Evolutionary conservation across 225 moss, liverwort and hornwort genomes (phyloP).

Genomic region (Pseudisothecium myosuroides): DNA sequence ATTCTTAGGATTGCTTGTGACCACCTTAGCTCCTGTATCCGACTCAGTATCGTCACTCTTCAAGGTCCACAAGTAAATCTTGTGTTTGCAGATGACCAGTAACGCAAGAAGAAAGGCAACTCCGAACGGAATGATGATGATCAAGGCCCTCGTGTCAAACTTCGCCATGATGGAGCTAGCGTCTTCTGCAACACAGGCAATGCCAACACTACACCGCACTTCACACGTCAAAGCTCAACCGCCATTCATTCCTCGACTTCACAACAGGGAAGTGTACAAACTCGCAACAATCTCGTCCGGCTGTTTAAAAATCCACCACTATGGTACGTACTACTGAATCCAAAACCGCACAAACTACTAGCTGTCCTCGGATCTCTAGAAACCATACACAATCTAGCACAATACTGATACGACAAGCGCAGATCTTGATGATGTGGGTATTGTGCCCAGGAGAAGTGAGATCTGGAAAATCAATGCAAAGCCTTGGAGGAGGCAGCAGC

Average conservation of each 20-base stretch:
- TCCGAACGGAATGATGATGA: conserved; percentile 20
- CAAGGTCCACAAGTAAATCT: conserved; percentile 12
- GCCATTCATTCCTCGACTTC: neutral
- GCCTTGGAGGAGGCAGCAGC: neutral
- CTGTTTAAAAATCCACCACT: neutral
- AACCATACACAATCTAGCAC: neutral
- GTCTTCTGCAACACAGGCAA: neutral
- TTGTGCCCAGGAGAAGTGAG: neutral
- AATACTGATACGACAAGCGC: no score
- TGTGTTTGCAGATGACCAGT: conserved; percentile 20
- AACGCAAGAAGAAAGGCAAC: conserved; percentile 1
- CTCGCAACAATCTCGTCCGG: neutral
- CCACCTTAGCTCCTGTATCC: neutral
- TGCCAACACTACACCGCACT: neutral
- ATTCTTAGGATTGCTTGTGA: neutral
- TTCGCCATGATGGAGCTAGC: neutral
- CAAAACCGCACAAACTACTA: neutral
- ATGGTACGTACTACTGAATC: no score
- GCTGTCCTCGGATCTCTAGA: neutral
- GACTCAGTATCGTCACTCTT: neutral
- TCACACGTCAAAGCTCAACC: neutral
- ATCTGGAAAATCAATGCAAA: neutral
- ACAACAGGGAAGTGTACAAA: neutral
- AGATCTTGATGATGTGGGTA: neutral
- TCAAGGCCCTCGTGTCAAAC: conserved; percentile 8